Conservation (phyloP, 345 rosid species). For the Salix udensis region DNA sequence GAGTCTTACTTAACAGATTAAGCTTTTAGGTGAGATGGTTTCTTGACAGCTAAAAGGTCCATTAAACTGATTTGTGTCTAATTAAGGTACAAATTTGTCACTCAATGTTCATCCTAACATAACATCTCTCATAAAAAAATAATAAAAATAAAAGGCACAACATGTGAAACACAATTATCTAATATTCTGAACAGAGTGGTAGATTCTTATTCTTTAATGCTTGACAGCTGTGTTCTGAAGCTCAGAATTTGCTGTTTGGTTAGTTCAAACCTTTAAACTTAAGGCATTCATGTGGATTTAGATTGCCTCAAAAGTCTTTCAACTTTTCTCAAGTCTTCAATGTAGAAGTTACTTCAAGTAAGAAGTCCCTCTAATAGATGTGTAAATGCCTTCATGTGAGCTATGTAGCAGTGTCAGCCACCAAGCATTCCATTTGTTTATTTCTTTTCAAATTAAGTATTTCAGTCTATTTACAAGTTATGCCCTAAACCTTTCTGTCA, state of each 20-base stretch:
- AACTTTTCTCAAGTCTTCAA: background rate
- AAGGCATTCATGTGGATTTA: background rate
- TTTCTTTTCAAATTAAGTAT: background rate
- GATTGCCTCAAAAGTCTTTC: background rate
- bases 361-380: background rate
- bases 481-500: background rate
- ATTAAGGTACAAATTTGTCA: background rate
- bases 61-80: background rate
- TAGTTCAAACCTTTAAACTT: background rate
- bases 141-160: background rate
- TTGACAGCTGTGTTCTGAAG: background rate
- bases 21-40: too few relatives aligned
- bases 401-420: background rate
- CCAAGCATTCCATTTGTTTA: background rate
- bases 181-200: background rate
- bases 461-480: background rate
- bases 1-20: too few relatives aligned
- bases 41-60: background rate
- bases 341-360: background rate
- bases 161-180: background rate
- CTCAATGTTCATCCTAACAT: background rate
- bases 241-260: background rate
- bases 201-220: background rate
- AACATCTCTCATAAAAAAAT: background rate
- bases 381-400: background rate